Evolutionary conservation across 2,329 filamentous ascomycete genomes (phyloP).

Genomic region (Xylaria sp.): DNA sequence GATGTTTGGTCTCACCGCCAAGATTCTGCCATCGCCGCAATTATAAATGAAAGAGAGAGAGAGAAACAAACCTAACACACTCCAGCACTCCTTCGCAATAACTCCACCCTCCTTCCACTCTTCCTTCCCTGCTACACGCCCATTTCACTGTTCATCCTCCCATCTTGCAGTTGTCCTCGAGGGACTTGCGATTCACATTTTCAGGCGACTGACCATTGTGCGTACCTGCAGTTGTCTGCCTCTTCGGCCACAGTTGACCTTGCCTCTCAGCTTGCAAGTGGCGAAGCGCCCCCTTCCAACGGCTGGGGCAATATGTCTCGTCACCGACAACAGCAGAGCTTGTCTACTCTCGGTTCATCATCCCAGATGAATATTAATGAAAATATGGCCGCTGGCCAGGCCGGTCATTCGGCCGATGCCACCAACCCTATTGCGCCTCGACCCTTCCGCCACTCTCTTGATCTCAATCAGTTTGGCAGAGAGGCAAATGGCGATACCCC

Average conservation of each 20-base stretch:
- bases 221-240: constrained; percentile 67
- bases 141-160: constrained; percentile 7
- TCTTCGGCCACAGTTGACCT: constrained; percentile 82
- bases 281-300: constrained; percentile 47
- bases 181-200: neutral
- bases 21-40: neutral
- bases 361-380: constrained; percentile 43
- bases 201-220: constrained; percentile 25
- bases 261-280: constrained; percentile 68
- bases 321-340: constrained; percentile 67
- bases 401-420: constrained; percentile 45
- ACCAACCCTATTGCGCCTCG: constrained; percentile 51
- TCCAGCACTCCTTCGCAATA: neutral
- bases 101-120: constrained; percentile 2
- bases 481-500: constrained; percentile 47
- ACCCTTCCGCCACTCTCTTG: constrained; percentile 61
- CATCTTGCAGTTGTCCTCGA: constrained; percentile 1
- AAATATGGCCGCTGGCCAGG: constrained; percentile 42
- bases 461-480: constrained; percentile 48
- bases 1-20: neutral
- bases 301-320: constrained; percentile 67
- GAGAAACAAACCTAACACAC: neutral
- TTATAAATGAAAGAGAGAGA: too few species aligned
- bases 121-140: neutral
- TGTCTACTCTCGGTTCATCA: constrained; percentile 49